Evolutionary conservation across 768 basidiomycete genomes (phyloP), one percentile per base, ranked within the genome.

Genomic region (Rhizopogon salebrosus): DNA sequence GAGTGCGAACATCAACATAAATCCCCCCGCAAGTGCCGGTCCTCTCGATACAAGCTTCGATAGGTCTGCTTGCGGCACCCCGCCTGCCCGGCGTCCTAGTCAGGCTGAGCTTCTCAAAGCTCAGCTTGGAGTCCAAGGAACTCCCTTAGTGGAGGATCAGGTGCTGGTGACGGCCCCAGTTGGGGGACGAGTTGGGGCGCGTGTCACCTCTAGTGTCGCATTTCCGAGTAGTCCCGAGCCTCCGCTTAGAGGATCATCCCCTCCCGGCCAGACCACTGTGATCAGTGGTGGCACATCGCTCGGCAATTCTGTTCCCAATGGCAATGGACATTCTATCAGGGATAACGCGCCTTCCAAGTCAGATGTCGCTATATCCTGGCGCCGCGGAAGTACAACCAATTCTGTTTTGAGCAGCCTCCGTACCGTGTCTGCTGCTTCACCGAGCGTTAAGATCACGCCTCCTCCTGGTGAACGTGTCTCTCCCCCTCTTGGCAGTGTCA

Each of bases 81-180:
- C 76, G 4, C 81, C 86, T 61, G 70, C 78, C 62, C 87, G 89
- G 57, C 85, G 87, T 57, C 76, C 80, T 51, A 82, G 74, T 59
- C 88, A 88, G 64, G 81, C 78, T 13, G 88, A 89, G 54, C 80
- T 81, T 51, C 74, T 85, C 40, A 79, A 78, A 45, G 72, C 83
- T 36, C 85, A 83, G 64, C 73, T 85, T 40, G 78, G 81, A 45
- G 69, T 80, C 49, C 13, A 54, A 22, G 35, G 39, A 18, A 8
- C 31, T 61, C 51, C 57, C 60, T 62, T 63, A 35, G 46, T 64
- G 31, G 81, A 84, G 41, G 84, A 86, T 39, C 80, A 81, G 54
- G 75, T 84, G 48, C 89, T 89, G 40, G 89, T 90, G 90, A 87
- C 89, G 26, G 89, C 91, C 42, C 77, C 83, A 38, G 74, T 90